Base-by-base conservation (phyloP, 768 basidiomycete species). In the Boletales sp. region DNA sequence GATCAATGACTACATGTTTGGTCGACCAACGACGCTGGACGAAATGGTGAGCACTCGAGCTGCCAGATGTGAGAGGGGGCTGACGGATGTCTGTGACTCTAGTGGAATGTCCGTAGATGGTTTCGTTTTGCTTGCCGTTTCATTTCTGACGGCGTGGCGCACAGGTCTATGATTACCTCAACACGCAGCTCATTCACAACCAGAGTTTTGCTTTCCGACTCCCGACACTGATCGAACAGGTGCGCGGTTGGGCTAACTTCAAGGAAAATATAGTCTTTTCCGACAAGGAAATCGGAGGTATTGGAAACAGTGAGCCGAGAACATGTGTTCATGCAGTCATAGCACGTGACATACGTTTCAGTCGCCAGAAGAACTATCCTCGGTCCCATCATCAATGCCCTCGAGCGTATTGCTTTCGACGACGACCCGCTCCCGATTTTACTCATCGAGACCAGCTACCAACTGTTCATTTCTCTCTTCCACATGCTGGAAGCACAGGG, bases 391-490 rank as follows among this genome's bases (percentile, higher is more conserved):
- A 72, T 90, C 51, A 73, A 65, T 43, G 79, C 88, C 24, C 78
- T 94, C 44, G 80, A 89, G 63, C 83, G 81, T 52, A 85, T 94
- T 67, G 80, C 84, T 15, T 87, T 84, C 72, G 82, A 84, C 51
- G 81, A 78, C 51, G 85, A 89, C 69, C 84, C 87, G 32, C 79
- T 93, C 45, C 84, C 87, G 59, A 75, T 94, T 65, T 73, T 86
- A 66, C 71, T 91, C 53, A 74, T 89, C 55, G 81, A 86, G 70
- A 83, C 84, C 9, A 87, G 87, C 49, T 93, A 92, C 72, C 90
- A 92, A 67, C 84, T 90, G 6, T 89, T 93, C 77, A 81, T 91
- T 60, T 90, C 88, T 9, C 76, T 93, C 62, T 86, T 94, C 78
- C 80, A 82, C 59, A 81, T 87, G 70, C 78, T 87, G 35, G 83